These are phyloP conservation scores for Grosmannia clavigera DNA, from an alignment of 2,329 filamentous ascomycete species.

Conservation along the genomic window DNA sequence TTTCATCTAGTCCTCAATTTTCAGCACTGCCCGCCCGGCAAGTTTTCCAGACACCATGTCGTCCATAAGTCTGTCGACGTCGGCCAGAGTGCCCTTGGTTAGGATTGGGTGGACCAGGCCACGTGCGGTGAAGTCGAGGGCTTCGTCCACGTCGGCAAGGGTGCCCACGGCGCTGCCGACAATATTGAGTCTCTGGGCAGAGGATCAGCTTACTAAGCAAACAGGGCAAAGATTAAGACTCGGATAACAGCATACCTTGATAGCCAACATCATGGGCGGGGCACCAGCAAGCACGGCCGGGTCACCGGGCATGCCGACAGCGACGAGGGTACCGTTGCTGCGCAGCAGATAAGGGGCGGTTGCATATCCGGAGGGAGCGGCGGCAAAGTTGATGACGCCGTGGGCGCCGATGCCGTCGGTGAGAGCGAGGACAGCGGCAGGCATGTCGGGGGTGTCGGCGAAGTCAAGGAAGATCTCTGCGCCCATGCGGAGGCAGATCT, in stretches of 20 bases:
- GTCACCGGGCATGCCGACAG: constrained; percentile 73
- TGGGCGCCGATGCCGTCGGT: constrained; percentile 79
- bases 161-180: constrained; percentile 10
- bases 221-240: not conserved
- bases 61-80: constrained; percentile 8
- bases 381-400: constrained; percentile 76
- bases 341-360: constrained; percentile 82
- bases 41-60: constrained; percentile 3
- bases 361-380: constrained; percentile 84
- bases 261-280: constrained; percentile 6
- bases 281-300: constrained; percentile 27
- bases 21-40: constrained; percentile 7
- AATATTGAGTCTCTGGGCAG: constrained; percentile 5
- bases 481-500: constrained; percentile 6
- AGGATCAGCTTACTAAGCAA: not conserved
- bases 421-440: constrained; percentile 47
- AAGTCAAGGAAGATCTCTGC: constrained; percentile 43
- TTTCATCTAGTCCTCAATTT: not conserved
- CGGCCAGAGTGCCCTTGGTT: constrained; percentile 8
- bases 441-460: constrained; percentile 54
- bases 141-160: constrained; percentile 7
- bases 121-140: constrained; percentile 8
- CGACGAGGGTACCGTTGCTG: constrained; percentile 67
- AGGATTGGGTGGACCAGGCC: constrained; percentile 9
- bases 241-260: constrained; percentile 2